Percentiles rank a stretch among this genome's conserved stretches.
phyloP scores from a whole-genome alignment of 139 green algal species.

The Cymbomonas tetramitiformis region DNA sequence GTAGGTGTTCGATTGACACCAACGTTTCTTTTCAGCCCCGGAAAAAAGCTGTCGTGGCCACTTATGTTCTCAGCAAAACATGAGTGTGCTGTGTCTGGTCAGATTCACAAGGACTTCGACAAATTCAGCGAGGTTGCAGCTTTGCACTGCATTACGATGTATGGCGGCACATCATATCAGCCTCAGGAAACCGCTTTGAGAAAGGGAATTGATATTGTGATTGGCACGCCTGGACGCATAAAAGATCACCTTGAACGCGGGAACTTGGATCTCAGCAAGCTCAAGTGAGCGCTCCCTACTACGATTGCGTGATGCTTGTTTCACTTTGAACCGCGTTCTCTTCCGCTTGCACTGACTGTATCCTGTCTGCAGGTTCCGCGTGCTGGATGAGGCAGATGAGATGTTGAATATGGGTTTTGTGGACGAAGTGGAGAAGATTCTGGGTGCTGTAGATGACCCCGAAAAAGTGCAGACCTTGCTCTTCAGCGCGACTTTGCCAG shows the following conservation, averaged over 20 bases:
- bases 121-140: too few relatives aligned
- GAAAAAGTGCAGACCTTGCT: constrained; percentile 73
- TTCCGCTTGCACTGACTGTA: not conserved
- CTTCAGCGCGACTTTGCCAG: constrained; percentile 87
- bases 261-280: constrained; percentile 55
- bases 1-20: too few relatives aligned
- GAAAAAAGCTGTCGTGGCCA: too few relatives aligned
- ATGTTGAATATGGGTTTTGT: constrained; percentile 99
- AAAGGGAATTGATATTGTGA: constrained; percentile 82
- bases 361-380: too few relatives aligned
- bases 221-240: constrained; percentile 78
- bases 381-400: constrained; percentile 96
- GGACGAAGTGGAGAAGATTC: constrained; percentile 94
- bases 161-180: constrained; percentile 74
- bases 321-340: too few relatives aligned
- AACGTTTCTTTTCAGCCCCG: too few relatives aligned
- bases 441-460: constrained; percentile 34
- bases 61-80: too few relatives aligned
- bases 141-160: too few relatives aligned
- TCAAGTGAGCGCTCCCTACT: constrained; percentile 30
- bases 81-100: too few relatives aligned
- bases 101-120: too few relatives aligned
- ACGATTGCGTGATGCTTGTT: not conserved
- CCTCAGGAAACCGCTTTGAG: constrained; percentile 60
- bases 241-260: constrained; percentile 86